phyloP scores from a whole-genome alignment of 139 green algal species.

The Micromonas commoda region DNA sequence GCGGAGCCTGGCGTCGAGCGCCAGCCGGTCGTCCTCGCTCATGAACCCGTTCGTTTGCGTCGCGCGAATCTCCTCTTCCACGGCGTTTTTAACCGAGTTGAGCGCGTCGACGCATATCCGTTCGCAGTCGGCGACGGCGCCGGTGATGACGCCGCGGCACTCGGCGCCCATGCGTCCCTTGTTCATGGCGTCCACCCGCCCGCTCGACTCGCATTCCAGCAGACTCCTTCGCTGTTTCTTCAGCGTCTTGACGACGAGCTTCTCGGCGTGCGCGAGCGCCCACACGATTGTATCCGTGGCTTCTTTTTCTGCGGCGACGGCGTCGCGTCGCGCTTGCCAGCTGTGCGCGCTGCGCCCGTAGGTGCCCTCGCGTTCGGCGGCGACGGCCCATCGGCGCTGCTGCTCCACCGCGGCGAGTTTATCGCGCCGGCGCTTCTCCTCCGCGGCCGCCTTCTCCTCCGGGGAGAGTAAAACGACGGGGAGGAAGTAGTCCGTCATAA shows the following conservation, averaged over 20 bases:
- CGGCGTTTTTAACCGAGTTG: no score
- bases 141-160: no score
- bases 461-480: neutral
- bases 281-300: neutral
- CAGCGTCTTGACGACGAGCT: neutral
- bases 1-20: no score
- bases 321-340: neutral
- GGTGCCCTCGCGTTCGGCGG: neutral
- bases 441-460: neutral
- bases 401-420: neutral
- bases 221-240: neutral
- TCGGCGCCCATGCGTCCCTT: no score
- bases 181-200: no score
- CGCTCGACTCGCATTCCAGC: no score
- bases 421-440: neutral
- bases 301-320: neutral
- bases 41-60: no score
- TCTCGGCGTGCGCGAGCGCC: neutral
- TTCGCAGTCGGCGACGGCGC: no score
- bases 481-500: neutral
- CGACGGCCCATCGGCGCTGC: no score
- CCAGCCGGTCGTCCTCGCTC: no score
- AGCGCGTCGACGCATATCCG: no score
- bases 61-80: no score
- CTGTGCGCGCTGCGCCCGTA: neutral